Conservation (phyloP, 306 rosid species). For the Cucumis hystrix region DNA sequence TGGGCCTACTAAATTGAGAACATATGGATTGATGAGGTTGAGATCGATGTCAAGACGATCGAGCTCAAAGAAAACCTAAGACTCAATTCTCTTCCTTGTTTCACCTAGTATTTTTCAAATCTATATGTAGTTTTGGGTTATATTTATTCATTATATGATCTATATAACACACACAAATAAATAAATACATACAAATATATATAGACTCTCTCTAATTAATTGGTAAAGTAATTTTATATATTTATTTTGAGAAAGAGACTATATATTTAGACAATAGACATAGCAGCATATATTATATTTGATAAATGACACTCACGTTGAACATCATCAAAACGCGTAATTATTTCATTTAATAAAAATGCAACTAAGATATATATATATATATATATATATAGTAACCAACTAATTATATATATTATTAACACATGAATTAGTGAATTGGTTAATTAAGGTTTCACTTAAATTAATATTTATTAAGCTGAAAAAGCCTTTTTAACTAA, state of each 20-base stretch:
- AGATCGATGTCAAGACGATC: too few relatives aligned
- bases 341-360: background rate
- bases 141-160: too few relatives aligned
- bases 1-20: too few relatives aligned
- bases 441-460: background rate
- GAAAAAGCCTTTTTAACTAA: background rate
- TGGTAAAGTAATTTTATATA: background rate
- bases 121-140: too few relatives aligned
- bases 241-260: too few relatives aligned
- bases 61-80: too few relatives aligned
- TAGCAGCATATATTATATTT: background rate
- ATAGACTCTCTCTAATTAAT: background rate
- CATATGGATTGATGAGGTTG: too few relatives aligned
- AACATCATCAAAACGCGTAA: background rate
- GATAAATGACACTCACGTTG: background rate
- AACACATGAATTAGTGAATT: background rate
- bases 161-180: too few relatives aligned
- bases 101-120: too few relatives aligned
- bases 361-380: too few relatives aligned
- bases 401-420: background rate
- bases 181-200: background rate
- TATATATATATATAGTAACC: background rate
- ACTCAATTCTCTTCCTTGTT: too few relatives aligned
- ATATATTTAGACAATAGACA: background rate
- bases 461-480: background rate